phyloP scores from a whole-genome alignment of 306 rosid species.

The Dalbergia cochinchinensis region DNA sequence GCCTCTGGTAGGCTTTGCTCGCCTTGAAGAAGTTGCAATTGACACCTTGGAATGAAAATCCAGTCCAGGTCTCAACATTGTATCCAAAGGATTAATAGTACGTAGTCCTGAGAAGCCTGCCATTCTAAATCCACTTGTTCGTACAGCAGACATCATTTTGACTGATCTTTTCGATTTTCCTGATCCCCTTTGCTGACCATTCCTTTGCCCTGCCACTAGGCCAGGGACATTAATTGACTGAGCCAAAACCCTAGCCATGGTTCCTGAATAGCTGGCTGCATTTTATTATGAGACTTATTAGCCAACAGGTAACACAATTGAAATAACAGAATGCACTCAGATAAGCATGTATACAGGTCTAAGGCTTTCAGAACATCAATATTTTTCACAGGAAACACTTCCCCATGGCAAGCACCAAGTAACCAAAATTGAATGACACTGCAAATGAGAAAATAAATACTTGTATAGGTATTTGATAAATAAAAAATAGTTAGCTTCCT shows the following conservation, averaged over 20 bases:
- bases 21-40: slow-evolving; percentile 57
- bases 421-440: slow-evolving; percentile 17
- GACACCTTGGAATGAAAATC: slow-evolving; percentile 71
- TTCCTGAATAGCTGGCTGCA: slow-evolving; percentile 49
- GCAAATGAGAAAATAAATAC: slow-evolving; percentile 12
- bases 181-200: slow-evolving; percentile 64
- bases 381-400: neutral
- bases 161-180: slow-evolving; percentile 60
- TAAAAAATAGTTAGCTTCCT: slow-evolving; percentile 4
- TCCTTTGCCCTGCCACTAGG: slow-evolving; percentile 58
- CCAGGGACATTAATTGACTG: slow-evolving; percentile 83
- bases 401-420: neutral
- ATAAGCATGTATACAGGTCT: slow-evolving; percentile 3
- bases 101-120: slow-evolving; percentile 77
- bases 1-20: slow-evolving; percentile 69
- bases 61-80: slow-evolving; percentile 59
- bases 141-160: slow-evolving; percentile 67
- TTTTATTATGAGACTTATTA: slow-evolving; percentile 22
- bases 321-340: slow-evolving; percentile 32
- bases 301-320: slow-evolving; percentile 24
- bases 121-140: slow-evolving; percentile 61
- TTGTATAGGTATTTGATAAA: neutral
- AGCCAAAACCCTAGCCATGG: slow-evolving; percentile 88
- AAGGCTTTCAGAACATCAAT: slow-evolving; percentile 15
- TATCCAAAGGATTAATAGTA: slow-evolving; percentile 69